Conservation (phyloP, 306 rosid species). For the Dryas drummondii region DNA sequence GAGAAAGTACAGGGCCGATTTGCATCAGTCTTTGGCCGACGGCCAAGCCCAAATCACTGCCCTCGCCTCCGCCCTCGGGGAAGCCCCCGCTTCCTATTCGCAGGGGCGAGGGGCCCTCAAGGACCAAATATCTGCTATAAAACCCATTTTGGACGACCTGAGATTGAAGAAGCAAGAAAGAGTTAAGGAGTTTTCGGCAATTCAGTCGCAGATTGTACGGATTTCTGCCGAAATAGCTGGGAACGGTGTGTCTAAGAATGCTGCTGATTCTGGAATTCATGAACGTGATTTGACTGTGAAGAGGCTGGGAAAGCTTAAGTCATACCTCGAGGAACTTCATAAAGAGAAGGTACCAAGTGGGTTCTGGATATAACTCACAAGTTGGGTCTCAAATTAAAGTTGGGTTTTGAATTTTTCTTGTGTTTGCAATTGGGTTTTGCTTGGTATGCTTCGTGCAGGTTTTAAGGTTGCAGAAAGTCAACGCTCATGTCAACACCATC, state of each 20-base stretch:
- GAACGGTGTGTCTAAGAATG: constrained; percentile 33
- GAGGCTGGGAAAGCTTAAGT: constrained; percentile 69
- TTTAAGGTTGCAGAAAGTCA: constrained; percentile 70
- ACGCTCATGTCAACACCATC: constrained; percentile 46
- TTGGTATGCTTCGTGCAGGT: constrained; percentile 40
- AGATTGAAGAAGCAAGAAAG: constrained; percentile 66
- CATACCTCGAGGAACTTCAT: constrained; percentile 78
- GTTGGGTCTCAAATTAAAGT: background rate
- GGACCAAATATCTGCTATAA: constrained; percentile 57
- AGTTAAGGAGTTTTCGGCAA: constrained; percentile 56
- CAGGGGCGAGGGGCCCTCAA: constrained; percentile 64
- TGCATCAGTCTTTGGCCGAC: constrained; percentile 58
- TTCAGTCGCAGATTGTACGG: constrained; percentile 57
- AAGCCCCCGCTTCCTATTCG: constrained; percentile 38
- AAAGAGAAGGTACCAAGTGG: constrained; percentile 60
- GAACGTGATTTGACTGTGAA: constrained; percentile 54
- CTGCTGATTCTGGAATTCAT: constrained; percentile 36
- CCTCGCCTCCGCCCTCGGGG: constrained; percentile 64
- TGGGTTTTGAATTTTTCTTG: constrained; percentile 7
- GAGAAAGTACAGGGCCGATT: constrained; percentile 67
- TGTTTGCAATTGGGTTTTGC: constrained; percentile 1
- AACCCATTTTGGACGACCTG: constrained; percentile 67
- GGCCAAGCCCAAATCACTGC: constrained; percentile 56
- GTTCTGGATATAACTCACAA: background rate
- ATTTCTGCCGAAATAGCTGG: constrained; percentile 76